Conservation (phyloP, 2,329 filamentous ascomycete species). For the Fusarium setosum region DNA sequence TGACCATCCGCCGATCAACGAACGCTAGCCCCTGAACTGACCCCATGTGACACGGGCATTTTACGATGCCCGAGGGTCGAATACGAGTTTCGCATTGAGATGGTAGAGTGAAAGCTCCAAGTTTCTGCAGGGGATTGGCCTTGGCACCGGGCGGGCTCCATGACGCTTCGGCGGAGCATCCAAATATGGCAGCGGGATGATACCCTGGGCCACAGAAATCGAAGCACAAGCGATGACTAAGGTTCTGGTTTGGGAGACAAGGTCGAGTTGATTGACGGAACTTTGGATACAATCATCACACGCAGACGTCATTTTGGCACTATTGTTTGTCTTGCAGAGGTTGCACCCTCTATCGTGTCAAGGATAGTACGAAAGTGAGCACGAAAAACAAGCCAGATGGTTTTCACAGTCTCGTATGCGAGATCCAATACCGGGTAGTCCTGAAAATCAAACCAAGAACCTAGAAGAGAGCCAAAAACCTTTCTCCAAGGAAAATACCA, state of each 20-base stretch:
- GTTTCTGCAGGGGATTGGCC: not conserved
- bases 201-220: not conserved
- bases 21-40: not conserved
- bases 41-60: not conserved
- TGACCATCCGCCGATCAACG: not conserved
- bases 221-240: not conserved
- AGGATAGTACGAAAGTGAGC: no score
- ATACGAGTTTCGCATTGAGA: conserved; percentile 1
- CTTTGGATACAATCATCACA: no score
- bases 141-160: not conserved
- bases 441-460: not conserved
- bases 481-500: not conserved
- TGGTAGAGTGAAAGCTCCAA: not conserved
- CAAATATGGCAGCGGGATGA: not conserved
- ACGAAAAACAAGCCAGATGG: no score
- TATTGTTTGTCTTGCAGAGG: no score
- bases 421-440: no score
- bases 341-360: no score
- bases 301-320: no score
- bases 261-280: no score
- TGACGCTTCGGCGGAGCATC: not conserved
- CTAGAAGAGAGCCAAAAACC: not conserved
- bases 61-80: not conserved
- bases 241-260: not conserved
- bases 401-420: no score